Base-by-base conservation (phyloP, 2,329 filamentous ascomycete species). In the Aureobasidium pullulans region DNA sequence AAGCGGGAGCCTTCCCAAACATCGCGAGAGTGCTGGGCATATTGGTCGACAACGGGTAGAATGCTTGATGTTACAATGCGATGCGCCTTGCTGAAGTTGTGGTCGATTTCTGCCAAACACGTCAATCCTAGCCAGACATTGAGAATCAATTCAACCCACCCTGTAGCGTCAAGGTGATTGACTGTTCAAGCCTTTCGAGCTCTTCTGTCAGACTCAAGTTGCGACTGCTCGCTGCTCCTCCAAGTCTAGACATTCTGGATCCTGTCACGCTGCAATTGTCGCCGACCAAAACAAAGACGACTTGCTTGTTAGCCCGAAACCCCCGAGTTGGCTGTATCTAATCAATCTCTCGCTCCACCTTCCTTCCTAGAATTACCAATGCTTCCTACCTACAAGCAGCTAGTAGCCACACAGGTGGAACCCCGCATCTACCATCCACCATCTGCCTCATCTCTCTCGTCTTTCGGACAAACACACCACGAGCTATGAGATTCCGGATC, bases 81-180 rank as follows among this genome's bases (percentile, higher is more conserved):
- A 73, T 99, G 94, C 32, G 94, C 92, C 70, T 90, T 90, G 76
- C 90, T 96, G 73, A 99, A 99, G 76, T 99, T 99, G 74, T 90
- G 89, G 72, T 99, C 94, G 76, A 99, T 99, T 79, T 99, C 94
- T 95, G 68, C 15, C 43, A 39, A 10, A 37, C 23, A 31, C 15
- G 36, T 53, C 15, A 57, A 29, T 36, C 7, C 42, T 44, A 42
- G 13, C 13, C 44, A 32, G 31, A 16, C 39, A 43, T 31, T 19
- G n/a, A 29, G 29, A 13, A 8, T 9, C n/a, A 10, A n/a, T 1
- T 23, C 31, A 11, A 65, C 67, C 61, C 72, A 88, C 90, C 90
- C 86, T 97, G 94, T 23, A 99, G 79, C 0, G 93, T 97, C 42
- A 97, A 80, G 0, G 94, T 99, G 67, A 99, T 97, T 23, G 90